These are phyloP conservation scores for Lotus japonicus DNA, from an alignment of 306 rosid genomes.

Conservation along the genomic window DNA sequence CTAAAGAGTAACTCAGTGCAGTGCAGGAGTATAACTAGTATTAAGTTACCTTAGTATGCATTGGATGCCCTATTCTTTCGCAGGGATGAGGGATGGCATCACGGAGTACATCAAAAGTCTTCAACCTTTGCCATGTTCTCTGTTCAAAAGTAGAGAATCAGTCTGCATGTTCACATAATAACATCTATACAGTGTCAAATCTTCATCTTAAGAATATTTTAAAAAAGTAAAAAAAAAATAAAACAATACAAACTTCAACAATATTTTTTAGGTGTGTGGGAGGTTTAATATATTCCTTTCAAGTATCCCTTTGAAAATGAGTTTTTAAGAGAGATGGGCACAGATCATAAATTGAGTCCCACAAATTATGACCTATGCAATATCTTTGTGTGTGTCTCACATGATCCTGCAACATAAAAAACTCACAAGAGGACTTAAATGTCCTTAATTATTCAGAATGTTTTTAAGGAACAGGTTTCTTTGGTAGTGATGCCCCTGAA, in stretches of 20 bases:
- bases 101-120: conserved; percentile 51
- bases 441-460: neutral
- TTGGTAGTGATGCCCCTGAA: neutral
- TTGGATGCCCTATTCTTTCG: conserved; percentile 68
- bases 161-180: neutral
- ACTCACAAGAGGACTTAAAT: neutral
- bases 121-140: conserved; percentile 78
- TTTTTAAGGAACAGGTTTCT: neutral
- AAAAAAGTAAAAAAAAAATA: neutral
- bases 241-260: neutral
- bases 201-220: neutral
- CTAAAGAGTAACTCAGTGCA: neutral
- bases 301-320: neutral
- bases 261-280: too few relatives aligned
- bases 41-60: conserved; percentile 63
- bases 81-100: conserved; percentile 64
- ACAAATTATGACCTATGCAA: neutral
- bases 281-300: neutral
- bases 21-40: neutral
- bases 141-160: conserved; percentile 28
- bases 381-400: neutral
- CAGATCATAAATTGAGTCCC: neutral
- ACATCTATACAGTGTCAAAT: neutral
- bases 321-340: neutral
- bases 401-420: neutral